Conservation (phyloP, 441 rosid genomes). For the Melastoma candidum region DNA sequence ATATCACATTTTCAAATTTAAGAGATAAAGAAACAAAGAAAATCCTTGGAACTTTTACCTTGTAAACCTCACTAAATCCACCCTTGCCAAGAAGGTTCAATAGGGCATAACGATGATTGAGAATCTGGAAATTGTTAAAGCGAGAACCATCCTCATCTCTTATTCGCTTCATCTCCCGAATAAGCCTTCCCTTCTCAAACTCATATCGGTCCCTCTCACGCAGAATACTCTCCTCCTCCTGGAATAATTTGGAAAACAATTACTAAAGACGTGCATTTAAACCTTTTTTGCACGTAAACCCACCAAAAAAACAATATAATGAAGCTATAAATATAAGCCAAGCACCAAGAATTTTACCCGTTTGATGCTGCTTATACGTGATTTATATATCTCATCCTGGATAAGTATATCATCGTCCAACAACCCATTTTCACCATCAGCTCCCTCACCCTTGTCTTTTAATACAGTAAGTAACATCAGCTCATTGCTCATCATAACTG, state of each 20-base stretch:
- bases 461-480: conserved; percentile 18
- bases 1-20: no score
- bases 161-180: conserved; percentile 97
- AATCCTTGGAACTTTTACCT: conserved; percentile 47
- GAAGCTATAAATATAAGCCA: not conserved
- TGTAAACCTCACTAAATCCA: conserved; percentile 99
- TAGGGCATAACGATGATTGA: conserved; percentile 85
- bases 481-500: conserved; percentile 9
- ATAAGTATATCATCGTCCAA: conserved; percentile 81
- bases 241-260: conserved; percentile 20
- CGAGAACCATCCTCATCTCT: conserved; percentile 99
- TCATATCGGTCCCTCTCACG: conserved; percentile 99
- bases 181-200: conserved; percentile 91
- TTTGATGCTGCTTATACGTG: conserved; percentile 87
- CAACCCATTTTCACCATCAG: conserved; percentile 59
- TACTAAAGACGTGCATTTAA: conserved; percentile 1
- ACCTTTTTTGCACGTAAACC: conserved; percentile 5
- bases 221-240: conserved; percentile 87
- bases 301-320: conserved; percentile 7
- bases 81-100: conserved; percentile 98
- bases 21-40: no score
- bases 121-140: conserved; percentile 91
- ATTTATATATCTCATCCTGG: conserved; percentile 93
- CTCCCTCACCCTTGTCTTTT: conserved; percentile 76
- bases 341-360: conserved; percentile 48